A percentile compares a stretch with the other conserved stretches of the same genome.
Conservation (phyloP, 2,329 filamentous ascomycete species). For the Epicoccum sorghinum region DNA sequence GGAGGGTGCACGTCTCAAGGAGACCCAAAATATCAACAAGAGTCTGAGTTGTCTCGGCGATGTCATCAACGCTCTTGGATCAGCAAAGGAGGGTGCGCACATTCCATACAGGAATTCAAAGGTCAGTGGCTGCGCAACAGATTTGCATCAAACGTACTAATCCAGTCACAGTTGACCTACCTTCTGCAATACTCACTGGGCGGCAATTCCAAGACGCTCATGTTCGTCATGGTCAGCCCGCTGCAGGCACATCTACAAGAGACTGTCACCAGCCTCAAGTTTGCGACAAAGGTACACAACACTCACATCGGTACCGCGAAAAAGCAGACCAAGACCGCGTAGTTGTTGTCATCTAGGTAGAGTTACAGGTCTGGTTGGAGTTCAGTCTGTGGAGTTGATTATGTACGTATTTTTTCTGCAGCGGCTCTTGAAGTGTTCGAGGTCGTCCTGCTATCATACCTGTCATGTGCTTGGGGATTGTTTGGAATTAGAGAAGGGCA, state of each 20-base stretch:
- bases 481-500: not conserved
- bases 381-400: not conserved
- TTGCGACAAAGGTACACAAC: constrained; percentile 93
- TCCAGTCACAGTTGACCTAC: constrained; percentile 72
- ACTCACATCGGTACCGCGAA: constrained; percentile 92
- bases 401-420: constrained; percentile 15
- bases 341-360: not conserved
- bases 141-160: constrained; percentile 12
- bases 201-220: constrained; percentile 95
- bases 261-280: constrained; percentile 91
- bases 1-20: constrained; percentile 84
- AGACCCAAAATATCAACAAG: constrained; percentile 98
- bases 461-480: constrained; percentile 2
- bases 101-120: constrained; percentile 97
- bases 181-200: constrained; percentile 92
- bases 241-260: constrained; percentile 89
- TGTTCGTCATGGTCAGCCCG: constrained; percentile 98
- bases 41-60: constrained; percentile 90
- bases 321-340: constrained; percentile 66
- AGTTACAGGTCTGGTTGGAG: not conserved
- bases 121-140: constrained; percentile 52
- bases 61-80: constrained; percentile 91
- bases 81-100: constrained; percentile 76
- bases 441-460: constrained; percentile 9
- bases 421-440: constrained; percentile 19